Percentiles rank a stretch among this genome's conserved stretches.
Evolutionary conservation across 2,329 filamentous ascomycete species (phyloP).

Genomic region (Septoria linicola): DNA sequence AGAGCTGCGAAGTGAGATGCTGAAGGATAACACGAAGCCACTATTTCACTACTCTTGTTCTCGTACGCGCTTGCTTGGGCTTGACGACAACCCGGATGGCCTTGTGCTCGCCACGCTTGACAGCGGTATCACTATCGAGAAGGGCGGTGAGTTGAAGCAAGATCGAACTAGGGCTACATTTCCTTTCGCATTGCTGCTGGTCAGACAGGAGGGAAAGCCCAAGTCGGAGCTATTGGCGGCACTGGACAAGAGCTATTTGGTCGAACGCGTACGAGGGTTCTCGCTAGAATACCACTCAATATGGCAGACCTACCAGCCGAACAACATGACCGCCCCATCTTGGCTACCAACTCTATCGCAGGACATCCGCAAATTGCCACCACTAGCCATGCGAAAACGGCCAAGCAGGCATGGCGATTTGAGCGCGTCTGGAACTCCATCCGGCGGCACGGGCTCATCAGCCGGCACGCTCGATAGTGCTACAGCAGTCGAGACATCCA

Average conservation of each 20-base stretch:
- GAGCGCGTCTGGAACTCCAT: constrained; percentile 22
- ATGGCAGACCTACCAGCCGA: constrained; percentile 48
- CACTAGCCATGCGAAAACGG: constrained; percentile 34
- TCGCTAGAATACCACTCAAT: constrained; percentile 55
- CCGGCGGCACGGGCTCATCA: constrained; percentile 39
- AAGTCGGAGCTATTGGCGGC: constrained; percentile 42
- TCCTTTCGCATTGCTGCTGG: constrained; percentile 53
- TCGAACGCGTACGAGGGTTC: constrained; percentile 55
- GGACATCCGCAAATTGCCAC: constrained; percentile 56
- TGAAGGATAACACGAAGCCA: constrained; percentile 47
- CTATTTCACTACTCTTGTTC: constrained; percentile 48
- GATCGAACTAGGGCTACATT: constrained; percentile 38
- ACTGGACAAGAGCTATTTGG: constrained; percentile 45
- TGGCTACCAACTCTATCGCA: constrained; percentile 50
- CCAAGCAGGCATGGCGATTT: constrained; percentile 22
- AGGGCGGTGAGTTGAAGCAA: constrained; percentile 22
- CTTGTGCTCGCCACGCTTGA: constrained; percentile 53
- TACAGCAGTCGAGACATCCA: constrained; percentile 35
- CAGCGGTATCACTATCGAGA: constrained; percentile 45
- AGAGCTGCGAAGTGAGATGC: constrained; percentile 45
- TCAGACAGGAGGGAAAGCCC: constrained; percentile 50
- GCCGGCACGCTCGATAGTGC: constrained; percentile 38
- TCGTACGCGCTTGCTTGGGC: constrained; percentile 50
- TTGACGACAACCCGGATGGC: constrained; percentile 45
- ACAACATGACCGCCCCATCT: constrained; percentile 47